phyloP scores from a whole-genome alignment of 2,329 filamentous ascomycete species.

The Pseudohalonectria lignicola region DNA sequence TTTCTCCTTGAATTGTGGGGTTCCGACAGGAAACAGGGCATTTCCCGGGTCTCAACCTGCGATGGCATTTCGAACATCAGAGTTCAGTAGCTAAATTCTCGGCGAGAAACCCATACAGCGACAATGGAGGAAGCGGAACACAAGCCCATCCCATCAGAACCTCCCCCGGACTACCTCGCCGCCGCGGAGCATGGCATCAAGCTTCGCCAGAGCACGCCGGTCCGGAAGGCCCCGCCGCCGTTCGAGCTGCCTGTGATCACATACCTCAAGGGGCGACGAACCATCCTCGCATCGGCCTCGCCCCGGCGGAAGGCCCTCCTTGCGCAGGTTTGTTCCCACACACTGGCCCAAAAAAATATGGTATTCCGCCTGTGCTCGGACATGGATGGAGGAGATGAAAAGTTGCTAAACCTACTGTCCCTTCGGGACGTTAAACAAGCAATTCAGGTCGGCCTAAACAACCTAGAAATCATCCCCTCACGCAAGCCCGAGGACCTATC shows the following conservation, averaged over 20 bases:
- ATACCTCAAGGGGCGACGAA: constrained; percentile 64
- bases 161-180: constrained; percentile 33
- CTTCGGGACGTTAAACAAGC: background rate
- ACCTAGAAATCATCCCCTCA: constrained; percentile 78
- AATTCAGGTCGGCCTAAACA: constrained; percentile 60
- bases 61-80: no score
- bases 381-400: no score
- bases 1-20: no score
- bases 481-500: constrained; percentile 75
- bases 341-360: no score
- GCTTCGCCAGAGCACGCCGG: constrained; percentile 21
- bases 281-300: constrained; percentile 84
- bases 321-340: constrained; percentile 46
- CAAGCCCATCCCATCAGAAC: constrained; percentile 18
- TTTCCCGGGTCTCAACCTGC: no score
- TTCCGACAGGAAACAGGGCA: no score
- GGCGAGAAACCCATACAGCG: no score
- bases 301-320: constrained; percentile 77
- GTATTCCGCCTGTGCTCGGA: no score
- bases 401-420: background rate
- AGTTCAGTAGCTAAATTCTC: no score
- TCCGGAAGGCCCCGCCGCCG: constrained; percentile 45
- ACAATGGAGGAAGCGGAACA: constrained; percentile 1
- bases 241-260: constrained; percentile 72
- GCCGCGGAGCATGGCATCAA: constrained; percentile 24